Evolutionary conservation across 108 stramenopile genomes (phyloP).

Genomic region (Nitzschia putrida): DNA sequence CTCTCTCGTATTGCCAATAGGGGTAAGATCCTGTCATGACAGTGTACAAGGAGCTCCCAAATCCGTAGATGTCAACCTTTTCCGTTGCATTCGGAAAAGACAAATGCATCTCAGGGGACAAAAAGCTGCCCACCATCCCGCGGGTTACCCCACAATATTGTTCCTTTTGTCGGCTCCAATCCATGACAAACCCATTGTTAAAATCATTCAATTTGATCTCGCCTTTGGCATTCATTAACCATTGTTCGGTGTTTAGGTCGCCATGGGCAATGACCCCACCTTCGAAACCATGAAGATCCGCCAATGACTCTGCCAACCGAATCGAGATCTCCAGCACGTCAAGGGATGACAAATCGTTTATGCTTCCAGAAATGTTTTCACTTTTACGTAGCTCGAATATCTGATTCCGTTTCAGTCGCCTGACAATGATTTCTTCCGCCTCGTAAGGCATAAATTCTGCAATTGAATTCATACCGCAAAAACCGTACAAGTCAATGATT

Average conservation of each 20-base stretch:
- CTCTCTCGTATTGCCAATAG: constrained; percentile 20
- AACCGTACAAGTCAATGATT: constrained; percentile 66
- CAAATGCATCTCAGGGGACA: neutral
- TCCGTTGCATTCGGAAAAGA: neutral
- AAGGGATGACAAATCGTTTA: constrained; percentile 54
- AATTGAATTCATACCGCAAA: constrained; percentile 52
- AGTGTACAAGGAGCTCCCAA: constrained; percentile 62
- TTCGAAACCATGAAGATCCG: constrained; percentile 65
- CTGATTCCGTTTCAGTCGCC: constrained; percentile 31
- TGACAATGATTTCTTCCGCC: constrained; percentile 48
- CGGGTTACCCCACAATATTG: neutral
- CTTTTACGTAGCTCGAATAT: constrained; percentile 5
- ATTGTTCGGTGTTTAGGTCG: constrained; percentile 76
- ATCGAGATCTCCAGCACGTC: constrained; percentile 61
- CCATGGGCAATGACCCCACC: constrained; percentile 66
- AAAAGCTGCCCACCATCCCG: neutral
- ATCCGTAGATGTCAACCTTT: neutral
- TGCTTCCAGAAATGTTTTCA: constrained; percentile 42
- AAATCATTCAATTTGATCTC: constrained; percentile 74
- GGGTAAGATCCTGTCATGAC: constrained; percentile 51
- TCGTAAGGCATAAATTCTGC: constrained; percentile 52
- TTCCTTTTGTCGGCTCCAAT: neutral
- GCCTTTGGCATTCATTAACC: constrained; percentile 60
- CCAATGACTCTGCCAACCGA: constrained; percentile 66
- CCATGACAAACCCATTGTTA: constrained; percentile 47